Conservation (phyloP, 164 flowering plant genomes). For the Sextonia rubra region DNA sequence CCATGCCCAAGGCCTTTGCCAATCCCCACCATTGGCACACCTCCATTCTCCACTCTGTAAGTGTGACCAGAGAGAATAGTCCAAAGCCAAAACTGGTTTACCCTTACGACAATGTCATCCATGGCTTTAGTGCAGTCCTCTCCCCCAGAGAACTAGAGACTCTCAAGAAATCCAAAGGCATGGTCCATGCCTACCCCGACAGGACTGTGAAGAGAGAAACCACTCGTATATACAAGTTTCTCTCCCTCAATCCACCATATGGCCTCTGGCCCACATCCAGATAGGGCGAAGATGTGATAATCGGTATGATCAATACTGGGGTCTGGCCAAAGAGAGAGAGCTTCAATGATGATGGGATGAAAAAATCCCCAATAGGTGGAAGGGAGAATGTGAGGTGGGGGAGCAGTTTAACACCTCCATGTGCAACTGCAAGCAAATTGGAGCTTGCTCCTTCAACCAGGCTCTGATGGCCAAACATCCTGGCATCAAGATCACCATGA, state of each 20-base stretch:
- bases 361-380: slow-evolving; percentile 39
- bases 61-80: neutral
- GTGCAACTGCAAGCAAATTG: slow-evolving; percentile 41
- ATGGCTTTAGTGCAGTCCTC: slow-evolving; percentile 45
- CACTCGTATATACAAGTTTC: slow-evolving; percentile 46
- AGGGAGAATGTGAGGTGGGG: slow-evolving; percentile 34
- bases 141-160: slow-evolving; percentile 10
- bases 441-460: slow-evolving; percentile 34
- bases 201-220: slow-evolving; percentile 33
- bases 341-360: slow-evolving; percentile 31
- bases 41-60: slow-evolving; percentile 27
- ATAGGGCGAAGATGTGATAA: slow-evolving; percentile 21
- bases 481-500: slow-evolving; percentile 13
- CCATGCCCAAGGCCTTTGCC: slow-evolving; percentile 41
- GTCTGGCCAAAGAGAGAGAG: slow-evolving; percentile 46
- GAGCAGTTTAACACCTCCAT: slow-evolving; percentile 27
- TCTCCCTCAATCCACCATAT: slow-evolving; percentile 28
- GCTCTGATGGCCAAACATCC: slow-evolving; percentile 20
- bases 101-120: slow-evolving; percentile 32
- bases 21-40: slow-evolving; percentile 39
- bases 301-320: slow-evolving; percentile 40
- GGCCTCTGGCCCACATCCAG: slow-evolving; percentile 22
- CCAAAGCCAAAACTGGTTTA: slow-evolving; percentile 21
- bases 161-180: slow-evolving; percentile 27
- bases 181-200: slow-evolving; percentile 32